These are phyloP conservation scores for Bipolaris victoriae DNA, from an alignment of 2,329 filamentous ascomycete species.

Conservation along the genomic window DNA sequence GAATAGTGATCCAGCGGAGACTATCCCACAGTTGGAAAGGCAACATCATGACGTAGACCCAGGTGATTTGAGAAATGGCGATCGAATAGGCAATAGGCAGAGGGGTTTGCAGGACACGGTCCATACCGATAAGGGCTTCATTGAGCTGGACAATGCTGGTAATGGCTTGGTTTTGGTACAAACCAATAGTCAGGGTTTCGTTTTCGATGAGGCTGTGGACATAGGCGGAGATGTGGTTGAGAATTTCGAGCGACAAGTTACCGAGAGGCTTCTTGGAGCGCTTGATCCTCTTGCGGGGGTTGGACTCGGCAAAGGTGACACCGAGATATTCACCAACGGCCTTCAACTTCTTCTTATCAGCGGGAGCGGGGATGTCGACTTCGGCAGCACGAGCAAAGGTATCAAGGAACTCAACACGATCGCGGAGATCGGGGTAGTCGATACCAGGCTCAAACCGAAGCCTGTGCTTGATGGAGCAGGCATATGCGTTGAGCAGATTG, in stretches of 20 bases:
- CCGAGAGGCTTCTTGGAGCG: slow-evolving; percentile 73
- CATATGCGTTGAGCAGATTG: slow-evolving; percentile 78
- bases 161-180: slow-evolving; percentile 65
- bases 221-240: slow-evolving; percentile 73
- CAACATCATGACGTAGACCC: slow-evolving; percentile 79
- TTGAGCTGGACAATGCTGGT: slow-evolving; percentile 69
- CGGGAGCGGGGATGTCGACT: slow-evolving; percentile 44
- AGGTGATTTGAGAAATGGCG: slow-evolving; percentile 84
- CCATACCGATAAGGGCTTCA: slow-evolving; percentile 73
- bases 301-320: slow-evolving; percentile 75
- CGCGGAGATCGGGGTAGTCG: slow-evolving; percentile 74
- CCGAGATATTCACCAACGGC: slow-evolving; percentile 74
- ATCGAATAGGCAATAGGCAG: slow-evolving; percentile 84
- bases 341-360: slow-evolving; percentile 58
- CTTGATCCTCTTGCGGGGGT: slow-evolving; percentile 80
- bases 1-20: slow-evolving; percentile 77
- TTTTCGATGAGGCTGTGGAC: slow-evolving; percentile 66
- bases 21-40: slow-evolving; percentile 76
- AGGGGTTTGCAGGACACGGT: slow-evolving; percentile 81
- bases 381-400: slow-evolving; percentile 72
- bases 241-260: slow-evolving; percentile 82
- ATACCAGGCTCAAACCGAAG: slow-evolving; percentile 84
- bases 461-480: slow-evolving; percentile 79
- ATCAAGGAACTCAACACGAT: slow-evolving; percentile 73
- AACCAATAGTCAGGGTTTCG: slow-evolving; percentile 61